Evolutionary conservation across 345 rosid genomes (phyloP), one percentile per base, ranked within the genome.

Genomic region (Populus deltoides): DNA sequence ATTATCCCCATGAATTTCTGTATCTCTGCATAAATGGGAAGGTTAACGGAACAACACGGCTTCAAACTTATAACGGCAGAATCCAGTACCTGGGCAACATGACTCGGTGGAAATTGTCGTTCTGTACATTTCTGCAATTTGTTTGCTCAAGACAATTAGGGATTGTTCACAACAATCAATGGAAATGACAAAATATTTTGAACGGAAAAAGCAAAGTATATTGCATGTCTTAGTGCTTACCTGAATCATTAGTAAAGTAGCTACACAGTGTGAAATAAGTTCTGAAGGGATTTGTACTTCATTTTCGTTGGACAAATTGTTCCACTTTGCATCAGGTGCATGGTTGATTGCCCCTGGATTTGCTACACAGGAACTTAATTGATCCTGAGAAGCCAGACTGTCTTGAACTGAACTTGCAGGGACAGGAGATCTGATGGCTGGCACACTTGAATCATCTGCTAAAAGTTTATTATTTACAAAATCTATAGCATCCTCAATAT

Each of bases 1-100:
- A 93, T 85, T 51, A 90, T 90, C 39, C 97, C 94, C 92, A 92
- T 93, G 87, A 92, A 92, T 80, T 90, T 92, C 88, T 93, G 98
- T 75, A 93, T 90, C 83, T 93, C 98, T 15, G 91, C 85, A 80
- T 93, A 92, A 39, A 93, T 78, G 4, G 92, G 92, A 74, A 93
- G 92, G 82, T 93, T 93, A 73, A 87, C 89, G 6, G 93, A 84
- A 82, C 94, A 89, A 83, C 86, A 81, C 8, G 98, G 98, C 88
- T 90, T 90, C 85, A 92, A 85, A 85, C 92, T 87, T 1, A 87
- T 87, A 22, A 89, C 94, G 0, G 97, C 98, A 27, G 90, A 92
- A 77, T 93, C 94, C 55, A 93, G 86, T 59, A 90, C 93, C 86
- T 80, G 84, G 2, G 97, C 98, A 33, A 92, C 91, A 57, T 93